These are phyloP conservation scores for Candida rishiriensis DNA, from an alignment of 805 yeast genomes.

Conservation along the genomic window DNA sequence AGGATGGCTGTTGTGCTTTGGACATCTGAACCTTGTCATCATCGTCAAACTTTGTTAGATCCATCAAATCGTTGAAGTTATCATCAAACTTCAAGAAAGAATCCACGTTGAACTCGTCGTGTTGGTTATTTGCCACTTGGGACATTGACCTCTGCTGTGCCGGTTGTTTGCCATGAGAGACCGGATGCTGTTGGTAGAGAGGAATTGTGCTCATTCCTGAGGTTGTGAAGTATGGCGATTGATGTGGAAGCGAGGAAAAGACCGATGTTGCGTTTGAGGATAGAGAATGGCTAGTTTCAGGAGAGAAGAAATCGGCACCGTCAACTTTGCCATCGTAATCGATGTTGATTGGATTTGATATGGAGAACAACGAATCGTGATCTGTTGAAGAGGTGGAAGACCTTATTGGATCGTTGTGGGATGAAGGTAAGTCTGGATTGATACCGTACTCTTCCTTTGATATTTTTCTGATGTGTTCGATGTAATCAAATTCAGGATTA, in stretches of 20 bases:
- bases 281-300: slow-evolving; percentile 24
- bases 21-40: background rate
- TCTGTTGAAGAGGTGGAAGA: slow-evolving; percentile 6
- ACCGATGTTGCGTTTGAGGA: slow-evolving; percentile 22
- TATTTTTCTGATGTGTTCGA: slow-evolving; percentile 33
- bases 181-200: slow-evolving; percentile 4
- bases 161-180: background rate
- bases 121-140: slow-evolving; percentile 1
- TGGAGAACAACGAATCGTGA: slow-evolving; percentile 11
- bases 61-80: slow-evolving; percentile 24
- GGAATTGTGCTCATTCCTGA: slow-evolving; percentile 3
- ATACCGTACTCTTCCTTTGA: slow-evolving; percentile 32
- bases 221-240: slow-evolving; percentile 6
- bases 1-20: background rate
- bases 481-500: slow-evolving; percentile 32
- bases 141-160: slow-evolving; percentile 2
- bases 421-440: slow-evolving; percentile 18
- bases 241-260: slow-evolving; percentile 10
- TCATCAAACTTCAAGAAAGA: slow-evolving; percentile 29
- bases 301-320: slow-evolving; percentile 20
- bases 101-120: slow-evolving; percentile 29
- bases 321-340: slow-evolving; percentile 15
- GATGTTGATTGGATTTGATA: slow-evolving; percentile 23
- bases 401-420: slow-evolving; percentile 2
- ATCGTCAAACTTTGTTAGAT: slow-evolving; percentile 24